Base-by-base conservation (phyloP, 306 rosid species). In the Quercus gilva region DNA sequence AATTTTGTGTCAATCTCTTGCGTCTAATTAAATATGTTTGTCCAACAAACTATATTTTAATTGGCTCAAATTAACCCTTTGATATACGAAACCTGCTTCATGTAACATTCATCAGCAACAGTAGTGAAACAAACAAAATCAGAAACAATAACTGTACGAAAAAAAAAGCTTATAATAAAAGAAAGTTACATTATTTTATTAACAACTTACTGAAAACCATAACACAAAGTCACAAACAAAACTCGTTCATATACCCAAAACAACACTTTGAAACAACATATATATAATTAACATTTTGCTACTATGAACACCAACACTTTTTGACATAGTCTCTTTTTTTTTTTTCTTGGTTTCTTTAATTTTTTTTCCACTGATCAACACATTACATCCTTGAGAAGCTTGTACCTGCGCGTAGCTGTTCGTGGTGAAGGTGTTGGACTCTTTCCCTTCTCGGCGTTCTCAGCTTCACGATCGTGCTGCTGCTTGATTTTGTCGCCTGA, bases 351-450 rank as follows among this genome's bases (percentile, higher is more conserved):
- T 14, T 65, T 55, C 33, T 26, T 64, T 53, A 41, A 41, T 7
- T 41, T 14, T 29, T 57, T 74, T 10, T 23, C 29, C 11, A 4
- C 28, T 58, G 12, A 1, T 74, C 85, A 92, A 84, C 97, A 94
- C 97, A 94, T 91, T 18, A 94, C 99, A 86, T 94, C 99, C 92
- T 94, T 94, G 82, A 94, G 99, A 90, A 94, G 99, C 97, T 94
- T 94, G 83, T 94, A 94, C 97, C 99, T 91, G 76, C 99, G 97
- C 12, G 97, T 86, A 67, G 93, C 76, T 20, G 93, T 74, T 43
- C 97, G 79, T 0, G 99, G 99, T 5, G 97, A 92, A n/a, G 97
- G 93, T 3, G 74, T 57, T n/a, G 88, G 81, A 23, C 76, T 82
- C 71, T 83, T 87, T 11, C 87, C 88, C 82, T 87, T 89, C 29